Evolutionary conservation across 768 basidiomycete species (phyloP), one percentile per base, ranked within the genome.

Genomic region (Krasilnikovozyma curviuscula): DNA sequence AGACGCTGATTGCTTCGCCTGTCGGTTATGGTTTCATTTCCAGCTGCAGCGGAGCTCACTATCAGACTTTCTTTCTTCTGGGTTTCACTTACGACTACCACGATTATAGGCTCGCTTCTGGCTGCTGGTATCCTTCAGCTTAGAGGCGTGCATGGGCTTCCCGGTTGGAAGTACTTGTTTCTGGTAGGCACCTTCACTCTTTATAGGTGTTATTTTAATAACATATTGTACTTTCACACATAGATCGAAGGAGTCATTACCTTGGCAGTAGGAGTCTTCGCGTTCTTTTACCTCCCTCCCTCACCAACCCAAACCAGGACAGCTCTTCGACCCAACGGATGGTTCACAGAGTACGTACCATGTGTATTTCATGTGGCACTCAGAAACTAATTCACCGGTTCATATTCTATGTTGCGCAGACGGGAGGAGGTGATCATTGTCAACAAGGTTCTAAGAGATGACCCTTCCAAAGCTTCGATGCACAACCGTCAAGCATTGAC

Each of bases 281-380:
- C 76, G 0, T 76, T 71, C 66, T 68, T 71, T 54, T 65, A 74
- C 56, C 71, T 78, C 69, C 75, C 77, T 4, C 65, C 75, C 14
- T 71, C 73, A 13, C 78, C 78, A 0, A 78, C 76, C 1, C 73
- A 78, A 58, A 78, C 77, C 1, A 75, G 70, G 48, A 64, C 71
- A 0, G 73, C 73, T 70, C 72, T 68, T 56, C 62, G 75, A 33
- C 75, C 74, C 0, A 71, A 55, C 18, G 74, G 75, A 3, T 79
- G 77, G 77, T 80, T 78, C 59, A 71, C 57, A 10, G 76, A 77
- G 73, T 72, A 54, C n/a, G n/a, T n/a, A n/a, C n/a, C n/a, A n/a
- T n/a, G n/a, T n/a, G n/a, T n/a, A 39, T 67, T 59, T 38, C 24
- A 13, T 13, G 13, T n/a, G 3, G 24, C 12, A 9, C 27, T 18